phyloP scores from a whole-genome alignment of 805 yeast genomes.

The Starmera pachycereana region DNA sequence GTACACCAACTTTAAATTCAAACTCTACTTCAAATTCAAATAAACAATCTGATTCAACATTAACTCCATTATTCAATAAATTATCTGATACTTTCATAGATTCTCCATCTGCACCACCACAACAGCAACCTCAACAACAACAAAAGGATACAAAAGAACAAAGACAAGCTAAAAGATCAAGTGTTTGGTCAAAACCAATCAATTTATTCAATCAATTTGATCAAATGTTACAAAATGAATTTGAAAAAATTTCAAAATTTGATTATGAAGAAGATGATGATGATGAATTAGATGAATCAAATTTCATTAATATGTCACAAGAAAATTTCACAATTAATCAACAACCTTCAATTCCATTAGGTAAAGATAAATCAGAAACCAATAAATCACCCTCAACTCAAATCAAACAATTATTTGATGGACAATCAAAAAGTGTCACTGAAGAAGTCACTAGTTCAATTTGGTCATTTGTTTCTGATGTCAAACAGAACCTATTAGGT shows the following conservation, averaged over 20 bases:
- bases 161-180: slow-evolving; percentile 10
- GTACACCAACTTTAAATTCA: slow-evolving; percentile 1
- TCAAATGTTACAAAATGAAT: slow-evolving; percentile 51
- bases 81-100: background rate
- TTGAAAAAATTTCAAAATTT: slow-evolving; percentile 41
- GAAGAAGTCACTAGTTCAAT: slow-evolving; percentile 29
- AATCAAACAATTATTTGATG: slow-evolving; percentile 13
- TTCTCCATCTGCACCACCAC: background rate
- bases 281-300: background rate
- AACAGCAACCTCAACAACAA: background rate
- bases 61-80: no score
- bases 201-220: slow-evolving; percentile 59
- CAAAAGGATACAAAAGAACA: background rate
- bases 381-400: slow-evolving; percentile 4
- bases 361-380: slow-evolving; percentile 1
- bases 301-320: slow-evolving; percentile 2
- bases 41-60: background rate
- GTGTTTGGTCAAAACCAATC: slow-evolving; percentile 44
- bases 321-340: slow-evolving; percentile 3
- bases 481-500: slow-evolving; percentile 31
- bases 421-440: slow-evolving; percentile 14
- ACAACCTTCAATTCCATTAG: background rate
- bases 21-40: background rate
- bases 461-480: slow-evolving; percentile 43
- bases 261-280: slow-evolving; percentile 11